Conservation (phyloP, 495 filamentous ascomycete species). For the Beverwykella pulmonaria region DNA sequence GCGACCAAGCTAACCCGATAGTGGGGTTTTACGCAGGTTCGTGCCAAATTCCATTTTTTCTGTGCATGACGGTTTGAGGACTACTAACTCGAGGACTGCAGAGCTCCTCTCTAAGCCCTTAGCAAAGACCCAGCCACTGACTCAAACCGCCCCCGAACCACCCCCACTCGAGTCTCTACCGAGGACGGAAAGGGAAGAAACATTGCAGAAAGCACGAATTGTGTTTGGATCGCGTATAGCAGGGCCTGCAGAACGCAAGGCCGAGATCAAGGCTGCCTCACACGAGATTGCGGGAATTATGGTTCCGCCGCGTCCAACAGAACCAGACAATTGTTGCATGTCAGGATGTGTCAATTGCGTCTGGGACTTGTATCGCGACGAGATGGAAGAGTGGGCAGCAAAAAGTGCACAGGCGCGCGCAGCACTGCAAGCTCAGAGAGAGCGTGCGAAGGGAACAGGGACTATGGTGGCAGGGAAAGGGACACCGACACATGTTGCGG, state of each 20-base stretch:
- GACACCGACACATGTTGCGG: conserved; percentile 46
- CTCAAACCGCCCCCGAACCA: conserved; percentile 43
- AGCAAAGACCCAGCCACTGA: conserved; percentile 47
- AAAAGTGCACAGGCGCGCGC: conserved; percentile 60
- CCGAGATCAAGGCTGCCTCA: conserved; percentile 60
- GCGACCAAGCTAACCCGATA: conserved; percentile 37
- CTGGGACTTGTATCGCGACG: conserved; percentile 88
- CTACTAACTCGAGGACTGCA: not conserved
- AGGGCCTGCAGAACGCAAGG: conserved; percentile 65
- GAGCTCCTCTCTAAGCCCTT: conserved; percentile 52
- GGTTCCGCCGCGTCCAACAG: conserved; percentile 79
- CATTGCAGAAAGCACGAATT: conserved; percentile 58
- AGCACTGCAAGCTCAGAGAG: conserved; percentile 44
- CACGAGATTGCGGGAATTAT: conserved; percentile 73
- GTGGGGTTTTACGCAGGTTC: conserved; percentile 39
- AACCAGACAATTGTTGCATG: conserved; percentile 99
- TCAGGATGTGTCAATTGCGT: conserved; percentile 97
- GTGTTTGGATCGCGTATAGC: conserved; percentile 78
- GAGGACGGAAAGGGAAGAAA: conserved; percentile 45
- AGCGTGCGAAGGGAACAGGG: conserved; percentile 46
- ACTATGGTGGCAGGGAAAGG: conserved; percentile 44
- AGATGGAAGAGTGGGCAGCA: conserved; percentile 83
- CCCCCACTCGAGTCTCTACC: conserved; percentile 43
- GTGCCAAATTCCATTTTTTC: not conserved
- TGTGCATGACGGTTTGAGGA: not conserved